Evolutionary conservation across 441 rosid species (phyloP).

Genomic region (Adansonia gregorii): DNA sequence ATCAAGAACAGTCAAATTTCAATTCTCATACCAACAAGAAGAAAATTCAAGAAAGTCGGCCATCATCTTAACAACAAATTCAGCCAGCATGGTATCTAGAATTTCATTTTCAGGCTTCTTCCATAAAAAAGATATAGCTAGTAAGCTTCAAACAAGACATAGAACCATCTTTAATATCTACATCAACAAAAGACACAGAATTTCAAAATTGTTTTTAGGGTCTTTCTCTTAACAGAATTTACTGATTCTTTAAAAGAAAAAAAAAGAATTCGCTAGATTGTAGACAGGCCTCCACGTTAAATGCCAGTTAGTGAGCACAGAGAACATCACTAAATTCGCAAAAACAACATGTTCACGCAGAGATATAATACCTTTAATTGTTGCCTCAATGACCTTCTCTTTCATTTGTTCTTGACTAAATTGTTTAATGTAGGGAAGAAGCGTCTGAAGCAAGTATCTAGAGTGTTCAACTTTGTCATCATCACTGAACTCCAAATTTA

Average conservation of each 20-base stretch:
- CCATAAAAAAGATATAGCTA: neutral
- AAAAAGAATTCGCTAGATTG: no score
- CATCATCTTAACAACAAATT: neutral
- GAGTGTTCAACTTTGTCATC: conserved; percentile 33
- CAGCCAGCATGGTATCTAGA: neutral
- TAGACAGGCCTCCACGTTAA: neutral
- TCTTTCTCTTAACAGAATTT: neutral
- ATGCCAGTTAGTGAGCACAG: neutral
- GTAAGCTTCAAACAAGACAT: neutral
- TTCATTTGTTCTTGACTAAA: conserved; percentile 45
- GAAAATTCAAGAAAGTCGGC: neutral
- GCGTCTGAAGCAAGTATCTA: conserved; percentile 37
- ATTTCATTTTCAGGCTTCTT: neutral
- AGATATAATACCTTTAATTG: conserved; percentile 40
- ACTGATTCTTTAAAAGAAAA: neutral
- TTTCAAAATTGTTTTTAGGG: neutral
- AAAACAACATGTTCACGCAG: neutral
- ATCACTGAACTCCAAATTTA: conserved; percentile 7
- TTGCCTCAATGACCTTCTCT: conserved; percentile 55
- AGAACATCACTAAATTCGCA: neutral
- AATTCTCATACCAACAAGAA: neutral
- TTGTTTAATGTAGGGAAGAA: conserved; percentile 50
- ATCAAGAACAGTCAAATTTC: neutral
- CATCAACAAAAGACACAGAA: neutral
- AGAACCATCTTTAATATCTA: neutral